These are phyloP conservation scores for Pseudogymnoascus sp. DNA, from an alignment of 2,329 filamentous ascomycete genomes.

Conservation along the genomic window DNA sequence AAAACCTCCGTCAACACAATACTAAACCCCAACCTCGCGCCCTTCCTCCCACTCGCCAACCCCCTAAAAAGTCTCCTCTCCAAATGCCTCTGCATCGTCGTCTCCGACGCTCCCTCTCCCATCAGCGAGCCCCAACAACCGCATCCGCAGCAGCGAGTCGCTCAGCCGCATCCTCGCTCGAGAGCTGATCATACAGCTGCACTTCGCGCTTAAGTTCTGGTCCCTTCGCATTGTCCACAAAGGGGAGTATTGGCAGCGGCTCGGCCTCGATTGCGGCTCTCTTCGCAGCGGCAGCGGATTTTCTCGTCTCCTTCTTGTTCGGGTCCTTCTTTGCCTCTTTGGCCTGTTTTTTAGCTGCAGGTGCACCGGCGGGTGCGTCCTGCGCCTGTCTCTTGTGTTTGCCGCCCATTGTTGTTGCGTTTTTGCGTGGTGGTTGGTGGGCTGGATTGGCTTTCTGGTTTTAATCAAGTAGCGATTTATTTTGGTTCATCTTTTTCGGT, in stretches of 20 bases:
- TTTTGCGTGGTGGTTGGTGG: neutral
- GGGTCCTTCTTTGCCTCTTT: slow-evolving; percentile 16
- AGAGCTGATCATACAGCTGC: slow-evolving; percentile 53
- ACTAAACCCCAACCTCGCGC: slow-evolving; percentile 81
- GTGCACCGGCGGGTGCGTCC: slow-evolving; percentile 18
- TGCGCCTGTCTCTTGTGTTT: slow-evolving; percentile 38
- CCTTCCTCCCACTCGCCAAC: slow-evolving; percentile 83
- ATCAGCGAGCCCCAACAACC: slow-evolving; percentile 51
- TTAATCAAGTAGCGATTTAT: neutral
- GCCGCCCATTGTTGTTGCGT: slow-evolving; percentile 32
- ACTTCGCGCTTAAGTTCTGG: slow-evolving; percentile 54
- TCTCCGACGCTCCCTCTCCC: slow-evolving; percentile 43
- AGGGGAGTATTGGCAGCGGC: slow-evolving; percentile 29
- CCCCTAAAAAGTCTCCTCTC: slow-evolving; percentile 73
- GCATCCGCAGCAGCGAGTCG: slow-evolving; percentile 53
- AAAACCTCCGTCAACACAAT: slow-evolving; percentile 79
- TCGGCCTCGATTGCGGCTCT: neutral
- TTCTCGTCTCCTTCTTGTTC: slow-evolving; percentile 1
- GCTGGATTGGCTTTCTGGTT: neutral
- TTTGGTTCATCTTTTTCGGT: slow-evolving; percentile 6
- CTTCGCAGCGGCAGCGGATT: neutral
- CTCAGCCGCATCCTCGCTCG: slow-evolving; percentile 51
- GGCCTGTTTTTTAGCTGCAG: slow-evolving; percentile 25
- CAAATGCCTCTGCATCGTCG: slow-evolving; percentile 51
- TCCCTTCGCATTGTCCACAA: slow-evolving; percentile 45